Evolutionary conservation across 1,139 yeast genomes (phyloP), one percentile per base, ranked within the genome.

Genomic region (Suhomyces wounanorum): DNA sequence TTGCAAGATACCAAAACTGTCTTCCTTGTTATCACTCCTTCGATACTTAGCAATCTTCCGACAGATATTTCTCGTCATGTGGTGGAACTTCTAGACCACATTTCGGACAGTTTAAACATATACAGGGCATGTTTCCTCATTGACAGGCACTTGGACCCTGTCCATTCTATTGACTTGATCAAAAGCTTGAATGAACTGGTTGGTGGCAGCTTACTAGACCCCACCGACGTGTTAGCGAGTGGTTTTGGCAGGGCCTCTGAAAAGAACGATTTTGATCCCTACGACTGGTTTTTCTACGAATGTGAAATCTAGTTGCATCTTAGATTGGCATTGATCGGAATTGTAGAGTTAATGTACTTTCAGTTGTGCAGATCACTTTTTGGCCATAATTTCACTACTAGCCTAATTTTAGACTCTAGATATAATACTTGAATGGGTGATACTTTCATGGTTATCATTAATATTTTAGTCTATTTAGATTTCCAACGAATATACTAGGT

Each of bases 111-210:
- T 6, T 39, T 49, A 45, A 25, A 41, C 10, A 23, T 49, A 1
- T 11, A 18, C 23, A 36, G 46, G 30, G 49, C 47, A n/a, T 43
- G 38, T 30, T 51, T 52, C 37, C 18, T 52, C 6, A 40, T 52
- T 8, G 48, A 44, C 25, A 36, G 55, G 3, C 42, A n/a, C 10
- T n/a, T 11, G 3, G 45, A 48, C 14, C 45, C 47, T 1, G 31
- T 39, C 3, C 18, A 39, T 30, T 38, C 53, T 10, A 21, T 45
- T 14, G 26, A 37, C 10, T 35, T 52, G 45, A 50, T 48, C 38
- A 43, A 37, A 16, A 13, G 48, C 25, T 28, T 52, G 25, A 33
- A 46, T n/a, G 36, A 39, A 26, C 35, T 46, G 9, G 39, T 49
- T 10, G 53, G 40, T 13, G 53, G 52, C 4, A 14, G 17, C 10